These are phyloP conservation scores for Aspergillus sp. DNA, from an alignment of 2,329 filamentous ascomycete genomes.

Conservation along the genomic window DNA sequence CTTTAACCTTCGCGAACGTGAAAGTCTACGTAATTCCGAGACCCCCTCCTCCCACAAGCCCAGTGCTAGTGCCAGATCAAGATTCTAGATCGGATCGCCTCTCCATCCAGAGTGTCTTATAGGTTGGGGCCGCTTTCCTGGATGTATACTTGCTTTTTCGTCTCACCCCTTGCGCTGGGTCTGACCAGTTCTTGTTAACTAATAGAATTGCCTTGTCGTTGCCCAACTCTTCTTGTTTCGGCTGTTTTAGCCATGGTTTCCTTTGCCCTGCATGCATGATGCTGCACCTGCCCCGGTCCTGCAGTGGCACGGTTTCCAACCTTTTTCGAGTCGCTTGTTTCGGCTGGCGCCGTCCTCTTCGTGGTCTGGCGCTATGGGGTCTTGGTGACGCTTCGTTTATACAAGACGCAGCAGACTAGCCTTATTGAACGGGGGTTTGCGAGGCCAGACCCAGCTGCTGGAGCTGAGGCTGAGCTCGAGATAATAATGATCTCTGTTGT, in stretches of 20 bases:
- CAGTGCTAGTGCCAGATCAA: neutral
- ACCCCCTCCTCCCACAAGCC: neutral
- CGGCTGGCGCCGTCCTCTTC: neutral
- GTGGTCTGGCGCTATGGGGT: neutral
- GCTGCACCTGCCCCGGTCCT: neutral
- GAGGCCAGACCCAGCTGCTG: no score
- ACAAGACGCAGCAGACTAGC: neutral
- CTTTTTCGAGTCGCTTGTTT: neutral
- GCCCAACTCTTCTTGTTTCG: neutral
- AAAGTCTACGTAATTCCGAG: neutral
- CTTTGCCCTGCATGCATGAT: neutral
- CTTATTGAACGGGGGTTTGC: neutral
- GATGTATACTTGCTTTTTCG: neutral
- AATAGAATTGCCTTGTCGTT: neutral
- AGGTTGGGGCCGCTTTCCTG: no score
- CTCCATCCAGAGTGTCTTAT: no score
- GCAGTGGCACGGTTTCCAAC: neutral
- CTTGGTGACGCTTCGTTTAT: no score
- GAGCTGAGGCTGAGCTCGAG: neutral
- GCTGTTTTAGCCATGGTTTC: neutral
- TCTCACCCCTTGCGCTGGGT: neutral
- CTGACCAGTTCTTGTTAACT: neutral
- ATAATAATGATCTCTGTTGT: neutral
- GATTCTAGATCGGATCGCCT: neutral
- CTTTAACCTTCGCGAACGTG: no score